These are phyloP conservation scores for Sclerotinia spermophila DNA, from an alignment of 2,329 filamentous ascomycete species.

Conservation along the genomic window DNA sequence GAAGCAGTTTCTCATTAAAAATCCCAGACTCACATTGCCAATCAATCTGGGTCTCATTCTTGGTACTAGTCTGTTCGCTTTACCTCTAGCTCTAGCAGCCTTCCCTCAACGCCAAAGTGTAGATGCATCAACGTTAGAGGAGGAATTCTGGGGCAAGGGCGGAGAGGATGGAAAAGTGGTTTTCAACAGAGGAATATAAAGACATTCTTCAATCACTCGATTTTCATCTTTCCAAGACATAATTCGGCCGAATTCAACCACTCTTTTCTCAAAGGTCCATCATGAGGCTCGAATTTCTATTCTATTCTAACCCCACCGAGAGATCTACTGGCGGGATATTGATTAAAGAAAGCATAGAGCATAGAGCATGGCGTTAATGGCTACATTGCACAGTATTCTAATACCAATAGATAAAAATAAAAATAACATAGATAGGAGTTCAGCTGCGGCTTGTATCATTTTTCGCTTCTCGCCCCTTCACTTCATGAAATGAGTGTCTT, in stretches of 20 bases:
- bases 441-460: background rate
- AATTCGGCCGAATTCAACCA: constrained; percentile 1
- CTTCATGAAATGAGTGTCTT: background rate
- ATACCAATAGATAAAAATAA: background rate
- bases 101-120: constrained; percentile 91
- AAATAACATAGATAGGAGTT: background rate
- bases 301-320: background rate
- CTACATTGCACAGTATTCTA: background rate
- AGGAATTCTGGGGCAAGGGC: constrained; percentile 79
- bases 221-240: background rate
- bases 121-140: constrained; percentile 69
- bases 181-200: constrained; percentile 88
- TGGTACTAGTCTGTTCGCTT: constrained; percentile 78
- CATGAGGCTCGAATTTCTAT: constrained; percentile 7
- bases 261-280: background rate
- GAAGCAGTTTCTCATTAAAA: constrained; percentile 73
- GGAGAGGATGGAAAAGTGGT: constrained; percentile 82
- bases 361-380: background rate
- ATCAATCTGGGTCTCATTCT: constrained; percentile 87
- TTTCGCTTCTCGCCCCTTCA: background rate
- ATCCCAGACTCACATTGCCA: constrained; percentile 73
- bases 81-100: constrained; percentile 84
- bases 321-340: background rate
- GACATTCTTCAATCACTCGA: background rate
- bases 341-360: background rate